These are phyloP conservation scores for Chrysoporthe deuterocubensis DNA, from an alignment of 2,329 filamentous ascomycete genomes.

Conservation along the genomic window DNA sequence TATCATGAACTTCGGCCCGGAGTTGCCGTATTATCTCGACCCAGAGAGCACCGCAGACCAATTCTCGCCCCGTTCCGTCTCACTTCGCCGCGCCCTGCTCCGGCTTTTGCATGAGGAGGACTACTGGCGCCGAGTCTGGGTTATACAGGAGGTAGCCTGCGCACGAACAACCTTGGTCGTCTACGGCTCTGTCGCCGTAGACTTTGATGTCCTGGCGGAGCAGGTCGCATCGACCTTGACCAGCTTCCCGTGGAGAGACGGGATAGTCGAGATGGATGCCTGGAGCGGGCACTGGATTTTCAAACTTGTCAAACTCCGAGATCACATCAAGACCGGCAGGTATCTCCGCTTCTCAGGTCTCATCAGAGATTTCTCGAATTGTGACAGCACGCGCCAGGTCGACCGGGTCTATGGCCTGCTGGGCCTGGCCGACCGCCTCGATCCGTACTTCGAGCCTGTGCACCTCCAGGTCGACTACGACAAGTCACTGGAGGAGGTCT, in stretches of 20 bases:
- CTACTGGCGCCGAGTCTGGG: constrained; percentile 17
- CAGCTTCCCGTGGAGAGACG: not conserved
- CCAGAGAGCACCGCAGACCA: not conserved
- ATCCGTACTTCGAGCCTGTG: constrained; percentile 8
- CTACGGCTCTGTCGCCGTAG: constrained; percentile 10
- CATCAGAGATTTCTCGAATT: not conserved
- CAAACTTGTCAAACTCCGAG: constrained; percentile 9
- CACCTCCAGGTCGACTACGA: constrained; percentile 18
- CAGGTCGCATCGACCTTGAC: not conserved
- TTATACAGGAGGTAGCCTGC: constrained; percentile 15
- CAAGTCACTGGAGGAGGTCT: constrained; percentile 3
- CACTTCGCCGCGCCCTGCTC: not conserved
- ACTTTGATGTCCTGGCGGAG: constrained; percentile 7
- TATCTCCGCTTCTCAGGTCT: not conserved
- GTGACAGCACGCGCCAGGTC: constrained; percentile 5
- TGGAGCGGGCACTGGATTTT: constrained; percentile 2
- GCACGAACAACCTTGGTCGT: not conserved
- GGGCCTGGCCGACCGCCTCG: constrained; percentile 10
- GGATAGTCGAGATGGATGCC: not conserved
- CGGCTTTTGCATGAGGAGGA: not conserved
- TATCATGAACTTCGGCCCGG: not conserved
- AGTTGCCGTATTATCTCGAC: not conserved
- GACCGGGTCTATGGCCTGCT: constrained; percentile 15
- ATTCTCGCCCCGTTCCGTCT: not conserved
- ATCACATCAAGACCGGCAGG: not conserved